Percentiles rank a stretch among this genome's conserved stretches.
Conservation (phyloP, 331 rosid genomes). For the Quercus lobata region DNA sequence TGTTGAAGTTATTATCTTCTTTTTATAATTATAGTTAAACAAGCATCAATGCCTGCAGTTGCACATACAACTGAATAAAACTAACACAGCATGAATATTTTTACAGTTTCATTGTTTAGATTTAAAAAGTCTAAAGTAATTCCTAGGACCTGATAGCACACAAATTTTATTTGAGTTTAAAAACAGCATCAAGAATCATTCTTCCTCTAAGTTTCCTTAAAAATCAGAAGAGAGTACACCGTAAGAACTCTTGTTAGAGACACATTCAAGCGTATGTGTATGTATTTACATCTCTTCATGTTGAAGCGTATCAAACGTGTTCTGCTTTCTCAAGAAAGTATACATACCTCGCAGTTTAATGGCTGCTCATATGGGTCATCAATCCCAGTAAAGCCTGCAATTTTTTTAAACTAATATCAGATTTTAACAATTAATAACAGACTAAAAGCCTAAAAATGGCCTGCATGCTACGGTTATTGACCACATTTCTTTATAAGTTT, state of each 20-base stretch:
- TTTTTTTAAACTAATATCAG: slow-evolving; percentile 23
- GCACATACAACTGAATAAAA: background rate
- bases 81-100: background rate
- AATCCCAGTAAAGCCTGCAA: slow-evolving; percentile 89
- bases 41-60: background rate
- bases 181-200: background rate
- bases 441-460: background rate
- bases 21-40: background rate
- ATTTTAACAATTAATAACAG: slow-evolving; percentile 1
- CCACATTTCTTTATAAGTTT: background rate
- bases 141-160: background rate
- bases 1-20: background rate
- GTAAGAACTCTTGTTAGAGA: background rate
- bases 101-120: background rate
- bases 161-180: background rate
- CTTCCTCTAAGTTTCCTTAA: background rate
- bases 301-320: background rate
- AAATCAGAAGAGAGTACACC: background rate
- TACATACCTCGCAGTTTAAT: slow-evolving; percentile 64
- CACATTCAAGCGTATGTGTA: background rate
- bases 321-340: background rate
- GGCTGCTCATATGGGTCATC: slow-evolving; percentile 97
- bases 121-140: background rate
- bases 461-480: background rate
- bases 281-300: background rate